Conservation (phyloP, 495 filamentous ascomycete species). For the Aspergillus avenaceus region DNA sequence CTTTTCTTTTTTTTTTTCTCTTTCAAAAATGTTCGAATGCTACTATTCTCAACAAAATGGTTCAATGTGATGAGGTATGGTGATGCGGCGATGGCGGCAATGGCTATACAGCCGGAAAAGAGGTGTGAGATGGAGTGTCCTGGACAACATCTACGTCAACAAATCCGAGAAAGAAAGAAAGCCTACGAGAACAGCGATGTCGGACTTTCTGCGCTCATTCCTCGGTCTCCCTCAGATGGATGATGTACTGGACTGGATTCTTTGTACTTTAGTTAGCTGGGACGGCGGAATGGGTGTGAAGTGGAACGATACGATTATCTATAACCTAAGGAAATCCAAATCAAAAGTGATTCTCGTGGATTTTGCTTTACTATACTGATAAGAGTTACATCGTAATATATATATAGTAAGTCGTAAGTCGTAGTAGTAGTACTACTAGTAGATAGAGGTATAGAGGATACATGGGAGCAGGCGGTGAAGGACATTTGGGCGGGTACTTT, state of each 20-base stretch:
- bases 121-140: not conserved
- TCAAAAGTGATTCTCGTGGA: constrained; percentile 18
- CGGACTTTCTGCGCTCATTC: constrained; percentile 8
- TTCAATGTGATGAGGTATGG: constrained; percentile 14
- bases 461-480: constrained; percentile 3
- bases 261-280: constrained; percentile 22
- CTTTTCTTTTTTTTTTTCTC: constrained; percentile 1
- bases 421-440: not conserved
- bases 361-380: not conserved
- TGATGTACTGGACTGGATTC: constrained; percentile 15
- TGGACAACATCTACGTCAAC: not conserved
- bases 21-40: constrained; percentile 4
- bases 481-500: no score
- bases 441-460: not conserved
- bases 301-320: constrained; percentile 2
- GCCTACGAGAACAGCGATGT: constrained; percentile 15
- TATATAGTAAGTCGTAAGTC: no score
- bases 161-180: constrained; percentile 10
- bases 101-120: constrained; percentile 1
- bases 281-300: constrained; percentile 13
- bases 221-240: not conserved
- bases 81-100: constrained; percentile 8
- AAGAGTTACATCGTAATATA: not conserved
- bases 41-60: constrained; percentile 6
- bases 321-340: constrained; percentile 8